These are phyloP conservation scores for Sporothrix brunneoviolacea DNA, from an alignment of 2,329 filamentous ascomycete species.

Conservation along the genomic window DNA sequence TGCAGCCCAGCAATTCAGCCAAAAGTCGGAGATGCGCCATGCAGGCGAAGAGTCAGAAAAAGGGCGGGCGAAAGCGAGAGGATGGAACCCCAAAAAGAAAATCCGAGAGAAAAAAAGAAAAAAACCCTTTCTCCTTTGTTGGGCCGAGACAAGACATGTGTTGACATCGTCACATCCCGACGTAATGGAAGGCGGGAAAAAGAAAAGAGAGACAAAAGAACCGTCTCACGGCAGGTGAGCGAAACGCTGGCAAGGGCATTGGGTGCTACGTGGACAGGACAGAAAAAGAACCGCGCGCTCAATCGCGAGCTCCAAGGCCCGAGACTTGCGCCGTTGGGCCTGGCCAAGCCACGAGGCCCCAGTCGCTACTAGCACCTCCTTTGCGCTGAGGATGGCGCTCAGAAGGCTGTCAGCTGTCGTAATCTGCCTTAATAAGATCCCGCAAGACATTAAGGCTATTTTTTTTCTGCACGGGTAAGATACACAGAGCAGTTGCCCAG, in stretches of 20 bases:
- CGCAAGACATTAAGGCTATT: too few relatives aligned
- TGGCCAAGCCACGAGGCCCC: too few relatives aligned
- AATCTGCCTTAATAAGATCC: too few relatives aligned
- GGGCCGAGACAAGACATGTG: neutral
- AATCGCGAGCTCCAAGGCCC: too few relatives aligned
- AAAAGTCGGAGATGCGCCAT: constrained; percentile 5
- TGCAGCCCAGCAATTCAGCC: constrained; percentile 11
- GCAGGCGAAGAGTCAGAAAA: neutral
- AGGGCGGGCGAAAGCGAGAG: neutral
- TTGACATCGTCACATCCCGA: neutral
- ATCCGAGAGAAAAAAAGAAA: neutral
- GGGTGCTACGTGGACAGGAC: too few relatives aligned
- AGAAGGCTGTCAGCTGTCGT: too few relatives aligned
- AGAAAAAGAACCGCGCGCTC: too few relatives aligned
- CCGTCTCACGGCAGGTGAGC: too few relatives aligned
- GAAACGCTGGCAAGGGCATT: too few relatives aligned
- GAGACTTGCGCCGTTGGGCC: too few relatives aligned
- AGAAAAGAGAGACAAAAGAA: neutral
- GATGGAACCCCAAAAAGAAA: neutral
- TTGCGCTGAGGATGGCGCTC: too few relatives aligned
- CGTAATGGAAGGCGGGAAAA: neutral
- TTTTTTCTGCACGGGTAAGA: neutral
- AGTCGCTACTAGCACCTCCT: too few relatives aligned
- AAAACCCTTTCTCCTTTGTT: constrained; percentile 1
- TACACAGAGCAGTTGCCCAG: neutral